phyloP scores from a whole-genome alignment of 768 basidiomycete genomes.

The Panus rudis region DNA sequence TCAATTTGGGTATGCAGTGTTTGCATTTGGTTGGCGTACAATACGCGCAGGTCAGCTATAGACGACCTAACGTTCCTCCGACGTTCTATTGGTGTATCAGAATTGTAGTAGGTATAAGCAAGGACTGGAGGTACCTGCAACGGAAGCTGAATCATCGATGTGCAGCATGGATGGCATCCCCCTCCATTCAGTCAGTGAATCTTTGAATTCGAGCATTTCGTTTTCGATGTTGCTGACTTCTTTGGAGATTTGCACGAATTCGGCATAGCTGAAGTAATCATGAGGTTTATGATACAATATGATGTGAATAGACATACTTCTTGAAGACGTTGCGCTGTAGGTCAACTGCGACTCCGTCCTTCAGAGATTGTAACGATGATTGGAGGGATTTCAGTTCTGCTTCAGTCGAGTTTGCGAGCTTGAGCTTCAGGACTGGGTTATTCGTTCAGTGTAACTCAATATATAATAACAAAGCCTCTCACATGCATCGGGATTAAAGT shows the following conservation, averaged over 20 bases:
- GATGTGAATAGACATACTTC: conserved; percentile 50
- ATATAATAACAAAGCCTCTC: conserved; percentile 26
- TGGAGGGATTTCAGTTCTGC: conserved; percentile 71
- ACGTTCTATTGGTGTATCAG: conserved; percentile 30
- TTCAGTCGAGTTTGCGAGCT: conserved; percentile 85
- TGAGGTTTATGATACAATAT: too few species aligned
- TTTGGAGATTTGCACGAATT: conserved; percentile 94
- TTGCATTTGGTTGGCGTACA: conserved; percentile 95
- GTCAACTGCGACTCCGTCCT: conserved; percentile 69
- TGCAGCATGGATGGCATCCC: conserved; percentile 90
- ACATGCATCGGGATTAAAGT: conserved; percentile 89
- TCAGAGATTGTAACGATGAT: conserved; percentile 63
- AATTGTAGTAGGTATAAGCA: conserved; percentile 24
- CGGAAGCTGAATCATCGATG: conserved; percentile 74
- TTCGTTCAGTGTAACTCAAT: not conserved
- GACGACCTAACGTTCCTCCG: conserved; percentile 76
- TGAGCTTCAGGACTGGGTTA: conserved; percentile 62
- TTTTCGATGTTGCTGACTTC: conserved; percentile 95
- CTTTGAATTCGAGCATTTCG: conserved; percentile 96
- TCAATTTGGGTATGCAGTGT: conserved; percentile 84
- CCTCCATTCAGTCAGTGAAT: conserved; percentile 91
- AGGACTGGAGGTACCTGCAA: conserved; percentile 43
- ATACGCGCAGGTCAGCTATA: conserved; percentile 87
- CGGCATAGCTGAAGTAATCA: conserved; percentile 66
- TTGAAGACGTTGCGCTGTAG: conserved; percentile 92